Conservation (phyloP, 1,284 basidiomycete genomes). For the Golubevia sp. region DNA sequence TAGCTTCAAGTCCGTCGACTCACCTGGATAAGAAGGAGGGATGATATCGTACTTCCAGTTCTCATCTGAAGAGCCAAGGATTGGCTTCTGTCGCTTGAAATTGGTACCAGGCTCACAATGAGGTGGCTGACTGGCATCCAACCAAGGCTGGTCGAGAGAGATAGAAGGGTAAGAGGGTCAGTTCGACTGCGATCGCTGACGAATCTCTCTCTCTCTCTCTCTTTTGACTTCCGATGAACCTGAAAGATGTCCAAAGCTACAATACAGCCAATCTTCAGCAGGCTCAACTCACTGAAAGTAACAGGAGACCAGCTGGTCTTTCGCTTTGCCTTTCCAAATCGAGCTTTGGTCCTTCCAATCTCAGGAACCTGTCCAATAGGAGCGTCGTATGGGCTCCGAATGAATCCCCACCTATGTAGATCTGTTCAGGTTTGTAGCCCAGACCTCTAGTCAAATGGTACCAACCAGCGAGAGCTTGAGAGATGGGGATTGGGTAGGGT, state of each 20-base stretch:
- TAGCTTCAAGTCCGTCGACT: too few relatives aligned
- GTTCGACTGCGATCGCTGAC: too few relatives aligned
- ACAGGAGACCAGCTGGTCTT: conserved; percentile 20
- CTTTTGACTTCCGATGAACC: too few relatives aligned
- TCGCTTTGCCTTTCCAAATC: conserved; percentile 4
- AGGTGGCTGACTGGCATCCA: too few relatives aligned
- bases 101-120: too few relatives aligned
- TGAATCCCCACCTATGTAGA: conserved; percentile 53
- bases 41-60: conserved; percentile 34
- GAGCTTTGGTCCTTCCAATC: conserved; percentile 26
- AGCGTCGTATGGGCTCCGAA: conserved; percentile 44
- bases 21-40: conserved; percentile 21
- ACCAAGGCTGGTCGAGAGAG: too few relatives aligned
- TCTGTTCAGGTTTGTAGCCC: conserved; percentile 44
- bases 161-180: too few relatives aligned
- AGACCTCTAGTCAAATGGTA: conserved; percentile 41
- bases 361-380: conserved; percentile 45
- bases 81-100: too few relatives aligned
- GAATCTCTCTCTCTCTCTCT: too few relatives aligned
- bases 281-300: conserved; percentile 32
- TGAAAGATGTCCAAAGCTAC: too few relatives aligned
- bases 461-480: conserved; percentile 45
- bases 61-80: too few relatives aligned
- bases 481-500: conserved; percentile 39
- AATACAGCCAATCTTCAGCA: too few relatives aligned